Conservation (phyloP, 2,329 filamentous ascomycete genomes). For the Beauveria rudraprayagi region DNA sequence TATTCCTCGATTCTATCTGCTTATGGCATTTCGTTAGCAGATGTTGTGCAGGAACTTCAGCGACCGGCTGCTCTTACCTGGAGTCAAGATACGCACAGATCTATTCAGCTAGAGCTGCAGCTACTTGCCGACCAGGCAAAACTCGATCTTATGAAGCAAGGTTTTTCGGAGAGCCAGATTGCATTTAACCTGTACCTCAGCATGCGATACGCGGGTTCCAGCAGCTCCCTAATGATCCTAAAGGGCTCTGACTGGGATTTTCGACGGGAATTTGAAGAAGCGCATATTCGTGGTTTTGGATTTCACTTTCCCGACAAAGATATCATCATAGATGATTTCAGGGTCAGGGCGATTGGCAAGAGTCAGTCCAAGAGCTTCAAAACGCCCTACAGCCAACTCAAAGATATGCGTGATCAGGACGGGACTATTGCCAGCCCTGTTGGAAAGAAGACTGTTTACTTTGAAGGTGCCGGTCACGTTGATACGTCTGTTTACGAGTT, state of each 20-base stretch:
- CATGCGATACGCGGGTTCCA: constrained; percentile 35
- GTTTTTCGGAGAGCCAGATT: constrained; percentile 28
- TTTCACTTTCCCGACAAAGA: constrained; percentile 46
- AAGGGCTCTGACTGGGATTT: constrained; percentile 20
- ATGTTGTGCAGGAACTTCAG: constrained; percentile 34
- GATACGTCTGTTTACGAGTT: constrained; percentile 21
- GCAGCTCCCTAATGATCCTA: constrained; percentile 31
- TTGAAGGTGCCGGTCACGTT: constrained; percentile 17
- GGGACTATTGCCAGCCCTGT: constrained; percentile 14
- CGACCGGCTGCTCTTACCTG: constrained; percentile 28
- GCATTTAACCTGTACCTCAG: constrained; percentile 34
- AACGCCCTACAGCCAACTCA: constrained; percentile 17
- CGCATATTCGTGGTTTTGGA: constrained; percentile 68
- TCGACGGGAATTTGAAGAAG: constrained; percentile 30
- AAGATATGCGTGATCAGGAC: constrained; percentile 6
- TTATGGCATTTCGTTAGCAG: constrained; percentile 38
- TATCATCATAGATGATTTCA: constrained; percentile 36
- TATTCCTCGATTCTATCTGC: constrained; percentile 39
- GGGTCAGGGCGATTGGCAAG: constrained; percentile 30
- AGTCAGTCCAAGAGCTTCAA: constrained; percentile 15
- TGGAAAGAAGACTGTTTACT: constrained; percentile 16
- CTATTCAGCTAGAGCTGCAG: constrained; percentile 16
- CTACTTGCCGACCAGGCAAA: constrained; percentile 18
- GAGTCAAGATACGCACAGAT: constrained; percentile 18
- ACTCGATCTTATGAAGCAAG: constrained; percentile 18